These are phyloP conservation scores for Paramecium sexaurelia DNA, from an alignment of 73 alveolate genomes.

Conservation along the genomic window DNA sequence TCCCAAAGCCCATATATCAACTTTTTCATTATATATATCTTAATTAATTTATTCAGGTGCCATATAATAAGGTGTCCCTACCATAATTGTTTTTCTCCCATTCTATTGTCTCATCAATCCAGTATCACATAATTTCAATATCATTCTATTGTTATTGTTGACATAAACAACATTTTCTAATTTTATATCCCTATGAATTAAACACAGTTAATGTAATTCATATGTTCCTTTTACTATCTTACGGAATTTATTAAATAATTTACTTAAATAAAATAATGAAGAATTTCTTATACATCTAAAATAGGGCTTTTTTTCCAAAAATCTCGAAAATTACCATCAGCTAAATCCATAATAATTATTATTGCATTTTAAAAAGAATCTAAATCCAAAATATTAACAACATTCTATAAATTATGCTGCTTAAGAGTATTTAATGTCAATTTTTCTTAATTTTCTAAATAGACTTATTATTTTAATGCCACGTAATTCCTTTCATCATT, in stretches of 20 bases:
- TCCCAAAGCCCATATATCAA: constrained; percentile 47
- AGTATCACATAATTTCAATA: neutral
- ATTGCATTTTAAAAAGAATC: neutral
- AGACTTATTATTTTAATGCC: neutral
- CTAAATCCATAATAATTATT: neutral
- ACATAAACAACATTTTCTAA: constrained; percentile 66
- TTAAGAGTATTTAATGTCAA: neutral
- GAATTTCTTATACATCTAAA: neutral
- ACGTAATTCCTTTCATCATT: neutral
- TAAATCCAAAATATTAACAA: neutral
- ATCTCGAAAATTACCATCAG: neutral
- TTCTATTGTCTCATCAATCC: neutral
- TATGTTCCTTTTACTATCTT: neutral
- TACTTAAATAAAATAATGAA: neutral
- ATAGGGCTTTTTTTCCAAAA: neutral
- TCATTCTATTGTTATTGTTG: neutral
- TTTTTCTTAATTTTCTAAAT: neutral
- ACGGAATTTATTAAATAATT: neutral
- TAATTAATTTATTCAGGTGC: neutral
- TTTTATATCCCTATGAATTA: constrained; percentile 67
- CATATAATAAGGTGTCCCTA: constrained; percentile 21
- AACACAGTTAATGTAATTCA: neutral
- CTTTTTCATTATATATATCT: neutral
- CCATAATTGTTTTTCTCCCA: neutral
- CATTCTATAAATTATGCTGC: neutral